Conservation (phyloP, 208 protist genomes). For the Trypanosoma brucei region DNA sequence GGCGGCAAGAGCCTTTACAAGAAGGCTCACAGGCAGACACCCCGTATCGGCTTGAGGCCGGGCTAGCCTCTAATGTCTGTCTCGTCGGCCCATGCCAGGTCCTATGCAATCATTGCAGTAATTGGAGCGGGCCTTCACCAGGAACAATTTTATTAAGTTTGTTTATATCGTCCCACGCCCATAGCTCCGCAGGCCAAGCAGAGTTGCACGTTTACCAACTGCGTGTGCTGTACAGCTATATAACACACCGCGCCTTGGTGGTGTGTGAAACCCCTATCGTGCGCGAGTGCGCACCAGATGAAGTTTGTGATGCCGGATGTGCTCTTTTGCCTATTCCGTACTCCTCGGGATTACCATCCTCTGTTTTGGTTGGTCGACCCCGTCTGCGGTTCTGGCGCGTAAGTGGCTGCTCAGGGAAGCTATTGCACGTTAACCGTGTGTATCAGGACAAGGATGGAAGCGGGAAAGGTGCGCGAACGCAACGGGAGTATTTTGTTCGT, state of each 20-base stretch:
- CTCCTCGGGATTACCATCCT: conserved; percentile 16
- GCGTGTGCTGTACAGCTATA: conserved; percentile 25
- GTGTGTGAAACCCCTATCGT: conserved; percentile 31
- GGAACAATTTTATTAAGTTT: conserved; percentile 27
- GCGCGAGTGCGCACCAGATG: conserved; percentile 28
- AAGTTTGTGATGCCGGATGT: conserved; percentile 48
- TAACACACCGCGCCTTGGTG: conserved; percentile 29
- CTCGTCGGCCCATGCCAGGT: conserved; percentile 59
- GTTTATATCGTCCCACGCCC: conserved; percentile 36
- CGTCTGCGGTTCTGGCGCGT: conserved; percentile 36
- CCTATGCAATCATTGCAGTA: conserved; percentile 52
- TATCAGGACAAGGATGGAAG: conserved; percentile 24
- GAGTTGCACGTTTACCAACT: conserved; percentile 42
- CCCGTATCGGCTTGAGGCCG: conserved; percentile 39
- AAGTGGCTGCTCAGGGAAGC: conserved; percentile 36
- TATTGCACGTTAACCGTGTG: conserved; percentile 29
- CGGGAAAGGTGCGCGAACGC: conserved; percentile 18
- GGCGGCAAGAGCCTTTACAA: not conserved
- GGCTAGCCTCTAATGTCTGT: conserved; percentile 35
- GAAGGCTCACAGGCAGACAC: conserved; percentile 6
- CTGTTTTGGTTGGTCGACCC: conserved; percentile 37
- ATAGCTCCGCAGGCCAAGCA: conserved; percentile 12
- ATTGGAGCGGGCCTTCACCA: conserved; percentile 10
- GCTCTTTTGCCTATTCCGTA: conserved; percentile 28
- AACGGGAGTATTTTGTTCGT: conserved; percentile 38